Evolutionary conservation across 2,329 filamentous ascomycete species (phyloP), one percentile per base, ranked within the genome.

Genomic region (Colletotrichum sp.): DNA sequence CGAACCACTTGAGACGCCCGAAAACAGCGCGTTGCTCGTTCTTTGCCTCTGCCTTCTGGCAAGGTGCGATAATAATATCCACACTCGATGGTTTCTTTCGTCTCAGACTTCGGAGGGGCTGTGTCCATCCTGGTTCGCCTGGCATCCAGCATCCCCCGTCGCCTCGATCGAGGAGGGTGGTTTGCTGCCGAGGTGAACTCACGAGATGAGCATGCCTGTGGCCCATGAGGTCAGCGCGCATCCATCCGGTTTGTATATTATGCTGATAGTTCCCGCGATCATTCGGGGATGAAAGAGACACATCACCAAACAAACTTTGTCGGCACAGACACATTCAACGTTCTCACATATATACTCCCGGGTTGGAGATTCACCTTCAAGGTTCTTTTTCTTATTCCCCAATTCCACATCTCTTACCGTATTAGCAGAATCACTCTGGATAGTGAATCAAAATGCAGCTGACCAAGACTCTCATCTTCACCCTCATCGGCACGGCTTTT

Each of bases 391-490:
- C 2, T 39, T n/a, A 36, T 36, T 8, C 39, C 9, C 27, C 28
- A 64, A 16, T 65, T 8, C n/a, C 22, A n/a, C 3, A 3, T 8
- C 7, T 11, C 15, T 15, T 13, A 30, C 32, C 44, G n/a, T 16
- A 12, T 22, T 32, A 70, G 36, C 57, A 63, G 16, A 48, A 68
- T 74, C 74, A 76, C 74, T 76, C 70, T 74, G 70, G 74, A 57
- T 22, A 76, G 74, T 76, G 74, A 68, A 76, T 36, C 57, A 74
- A 36, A 64, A 76, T 76, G 74, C 74, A 76, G 64, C 32, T 76
- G 11, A 76, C 74, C 70, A 74, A 76, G 74, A 59, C 71, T 9
- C 48, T 76, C 28, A 57, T 76, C 32, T 74, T 76, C 59, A 52
- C 74, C 19, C 74, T 76, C 48, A 30, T 76, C 44, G 70, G 74